Conservation (phyloP, 169 alveolate species). For the Plasmodium inui region DNA sequence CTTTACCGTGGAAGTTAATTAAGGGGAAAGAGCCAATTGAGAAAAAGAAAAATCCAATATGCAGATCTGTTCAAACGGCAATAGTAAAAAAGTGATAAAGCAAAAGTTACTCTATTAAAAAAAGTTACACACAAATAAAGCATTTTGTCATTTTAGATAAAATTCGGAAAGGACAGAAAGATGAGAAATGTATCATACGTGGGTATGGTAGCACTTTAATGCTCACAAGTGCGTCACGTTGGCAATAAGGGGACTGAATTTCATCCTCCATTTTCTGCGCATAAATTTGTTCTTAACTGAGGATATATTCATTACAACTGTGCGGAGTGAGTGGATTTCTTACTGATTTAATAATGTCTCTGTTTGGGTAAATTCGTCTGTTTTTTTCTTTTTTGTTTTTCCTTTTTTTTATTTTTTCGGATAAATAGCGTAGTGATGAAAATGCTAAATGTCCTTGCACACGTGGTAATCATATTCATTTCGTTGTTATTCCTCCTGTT, state of each 20-base stretch:
- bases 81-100: neutral
- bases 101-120: neutral
- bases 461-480: conserved; percentile 13
- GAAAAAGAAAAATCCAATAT: neutral
- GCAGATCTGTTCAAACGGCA: neutral
- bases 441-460: conserved; percentile 21
- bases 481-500: conserved; percentile 16
- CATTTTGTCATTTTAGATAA: conserved; percentile 22
- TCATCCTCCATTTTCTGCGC: conserved; percentile 18
- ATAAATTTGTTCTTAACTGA: conserved; percentile 19
- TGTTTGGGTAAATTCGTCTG: neutral
- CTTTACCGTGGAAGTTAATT: neutral
- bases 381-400: conserved; percentile 12
- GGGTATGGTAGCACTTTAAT: conserved; percentile 17
- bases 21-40: neutral
- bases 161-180: neutral
- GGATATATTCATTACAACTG: conserved; percentile 17
- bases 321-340: neutral
- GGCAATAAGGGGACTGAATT: conserved; percentile 14
- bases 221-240: conserved; percentile 11
- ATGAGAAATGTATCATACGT: conserved; percentile 1
- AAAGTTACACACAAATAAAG: conserved; percentile 3
- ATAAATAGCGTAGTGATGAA: conserved; percentile 7
- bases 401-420: conserved; percentile 9
- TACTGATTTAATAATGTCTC: conserved; percentile 5